Conservation (phyloP, 352 stramenopile species). For the Phytophthora sojae region DNA sequence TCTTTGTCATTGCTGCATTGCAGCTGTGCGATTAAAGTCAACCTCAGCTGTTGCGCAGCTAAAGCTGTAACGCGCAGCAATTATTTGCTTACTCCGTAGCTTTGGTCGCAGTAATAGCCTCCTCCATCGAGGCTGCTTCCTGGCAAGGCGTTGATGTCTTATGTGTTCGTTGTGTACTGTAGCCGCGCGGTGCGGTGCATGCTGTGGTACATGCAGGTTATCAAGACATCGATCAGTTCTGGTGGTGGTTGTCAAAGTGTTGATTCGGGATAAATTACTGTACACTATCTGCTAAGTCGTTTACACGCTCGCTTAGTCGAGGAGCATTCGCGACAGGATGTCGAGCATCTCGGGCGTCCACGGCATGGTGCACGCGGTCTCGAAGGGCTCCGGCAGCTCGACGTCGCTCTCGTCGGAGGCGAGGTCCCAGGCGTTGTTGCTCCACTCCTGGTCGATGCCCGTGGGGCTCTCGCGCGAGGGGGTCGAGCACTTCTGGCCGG, state of each 20-base stretch:
- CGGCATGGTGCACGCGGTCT: conserved; percentile 39
- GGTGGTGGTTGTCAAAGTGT: conserved; percentile 12
- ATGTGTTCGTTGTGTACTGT: not conserved
- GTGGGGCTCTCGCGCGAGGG: conserved; percentile 37
- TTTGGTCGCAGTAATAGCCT: not conserved
- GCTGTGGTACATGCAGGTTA: not conserved
- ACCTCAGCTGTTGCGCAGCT: not conserved
- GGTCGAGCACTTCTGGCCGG: conserved; percentile 26
- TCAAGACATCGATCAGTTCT: conserved; percentile 9
- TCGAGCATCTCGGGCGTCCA: conserved; percentile 52
- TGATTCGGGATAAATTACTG: conserved; percentile 35
- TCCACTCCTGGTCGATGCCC: conserved; percentile 43
- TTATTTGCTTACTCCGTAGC: not conserved
- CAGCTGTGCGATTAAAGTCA: not conserved
- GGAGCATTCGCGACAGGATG: conserved; percentile 46
- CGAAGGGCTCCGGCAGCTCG: conserved; percentile 32
- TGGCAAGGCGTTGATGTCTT: not conserved
- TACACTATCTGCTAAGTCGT: conserved; percentile 29
- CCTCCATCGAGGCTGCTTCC: not conserved
- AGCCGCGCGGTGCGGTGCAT: not conserved
- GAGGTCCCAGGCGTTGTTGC: conserved; percentile 28
- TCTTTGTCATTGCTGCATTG: not conserved
- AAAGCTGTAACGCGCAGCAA: not conserved
- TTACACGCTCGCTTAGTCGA: conserved; percentile 33
- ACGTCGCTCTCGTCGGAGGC: conserved; percentile 22